Evolutionary conservation across 495 filamentous ascomycete genomes (phyloP), one percentile per base, ranked within the genome.

Genomic region (Penicillium macrosclerotiorum): DNA sequence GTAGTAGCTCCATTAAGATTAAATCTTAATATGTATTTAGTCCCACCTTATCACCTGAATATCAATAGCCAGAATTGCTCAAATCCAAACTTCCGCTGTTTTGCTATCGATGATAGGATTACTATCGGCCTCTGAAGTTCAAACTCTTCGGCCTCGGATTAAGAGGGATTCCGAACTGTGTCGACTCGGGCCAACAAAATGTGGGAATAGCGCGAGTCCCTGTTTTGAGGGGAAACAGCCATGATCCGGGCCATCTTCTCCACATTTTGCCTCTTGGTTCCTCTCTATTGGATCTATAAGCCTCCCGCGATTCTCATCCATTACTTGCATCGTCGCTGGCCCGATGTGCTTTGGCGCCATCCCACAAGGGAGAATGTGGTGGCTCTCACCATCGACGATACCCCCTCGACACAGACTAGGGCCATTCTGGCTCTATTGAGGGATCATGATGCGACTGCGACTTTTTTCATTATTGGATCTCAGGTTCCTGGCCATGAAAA

Each of bases 361-460:
- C 66, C 74, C 7, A 71, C 77, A 0, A 44, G 62, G 20, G 65
- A 73, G 38, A 85, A 83, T 45, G 56, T 89, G 5, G 74, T 93
- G 11, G 89, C 87, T 2, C 75, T 95, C 20, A 92, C 87, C 4
- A 85, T 95, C 62, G 89, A 94, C 68, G 89, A 94, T 67, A 83
- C 78, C 14, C 89, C 89, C 3, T 88, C 85, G 1, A 64, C 76
- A 33, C 79, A 88, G 59, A 95, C 90, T 2, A 47, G 55, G n/a
- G 75, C 79, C 25, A 90, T 96, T 29, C 71, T 90, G 29, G 65
- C 77, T 22, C 59, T 85, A 0, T 71, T 95, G 1, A 64, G 76
- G 41, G 65, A 53, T 5, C 54, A 80, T 54, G 63, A 72, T 31
- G 86, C 81, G 12, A 75, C 73, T 5, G 86, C 85, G 0, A 90